These are phyloP conservation scores for Oryza coarctata DNA, from an alignment of 176 grass and related monocot genomes.

Conservation along the genomic window DNA sequence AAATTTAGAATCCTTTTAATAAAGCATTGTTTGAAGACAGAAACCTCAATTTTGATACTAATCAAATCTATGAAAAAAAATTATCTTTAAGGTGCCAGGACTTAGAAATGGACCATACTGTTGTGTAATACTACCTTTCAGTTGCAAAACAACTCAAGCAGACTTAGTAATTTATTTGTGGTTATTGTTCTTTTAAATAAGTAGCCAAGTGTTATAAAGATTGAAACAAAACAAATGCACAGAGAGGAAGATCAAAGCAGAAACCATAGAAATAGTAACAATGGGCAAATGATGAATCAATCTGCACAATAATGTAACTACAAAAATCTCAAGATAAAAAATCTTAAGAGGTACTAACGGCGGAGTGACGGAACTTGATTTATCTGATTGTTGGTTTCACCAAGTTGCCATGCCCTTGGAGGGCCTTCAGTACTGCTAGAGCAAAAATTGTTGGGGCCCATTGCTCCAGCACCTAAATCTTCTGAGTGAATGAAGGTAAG, in stretches of 20 bases:
- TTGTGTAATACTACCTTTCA: conserved; percentile 15
- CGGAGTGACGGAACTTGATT: conserved; percentile 70
- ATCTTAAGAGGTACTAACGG: conserved; percentile 58
- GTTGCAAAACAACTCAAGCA: not conserved
- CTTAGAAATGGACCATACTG: not conserved
- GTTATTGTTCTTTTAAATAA: conserved; percentile 14
- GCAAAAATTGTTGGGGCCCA: conserved; percentile 65
- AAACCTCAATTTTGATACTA: not conserved
- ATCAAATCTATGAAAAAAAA: conserved; percentile 19
- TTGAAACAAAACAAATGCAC: conserved; percentile 20
- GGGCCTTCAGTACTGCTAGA: conserved; percentile 62
- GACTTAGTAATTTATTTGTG: not conserved
- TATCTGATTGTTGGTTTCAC: conserved; percentile 59
- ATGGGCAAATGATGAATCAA: conserved; percentile 5
- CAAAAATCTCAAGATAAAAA: conserved; percentile 39
- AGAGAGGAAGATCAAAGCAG: conserved; percentile 9
- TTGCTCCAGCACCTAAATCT: conserved; percentile 47
- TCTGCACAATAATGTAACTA: conserved; percentile 3
- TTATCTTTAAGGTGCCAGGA: conserved; percentile 5
- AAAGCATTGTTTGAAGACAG: conserved; percentile 11
- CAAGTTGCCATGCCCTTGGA: conserved; percentile 45
- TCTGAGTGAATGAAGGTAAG: conserved; percentile 48
- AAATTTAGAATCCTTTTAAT: not conserved
- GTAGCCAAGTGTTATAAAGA: not conserved
- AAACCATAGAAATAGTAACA: conserved; percentile 21